Conservation (phyloP, 1,139 yeast species). For the Taiozyma sp. region DNA sequence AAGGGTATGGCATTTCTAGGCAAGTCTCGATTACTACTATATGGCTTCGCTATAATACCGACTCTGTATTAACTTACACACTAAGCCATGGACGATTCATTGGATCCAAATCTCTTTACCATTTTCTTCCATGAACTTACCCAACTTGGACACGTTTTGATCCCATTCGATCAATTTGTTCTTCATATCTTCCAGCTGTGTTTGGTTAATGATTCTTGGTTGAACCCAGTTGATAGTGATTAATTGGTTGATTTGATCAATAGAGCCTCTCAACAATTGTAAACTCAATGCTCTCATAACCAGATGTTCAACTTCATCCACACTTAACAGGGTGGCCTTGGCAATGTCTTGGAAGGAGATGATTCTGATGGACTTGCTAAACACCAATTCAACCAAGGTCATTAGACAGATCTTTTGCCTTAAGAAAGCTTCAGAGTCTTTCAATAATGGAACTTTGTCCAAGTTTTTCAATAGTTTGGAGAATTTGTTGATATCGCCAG, state of each 20-base stretch:
- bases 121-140: constrained; percentile 49
- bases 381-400: constrained; percentile 86
- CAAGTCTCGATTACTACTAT: too few relatives aligned
- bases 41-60: too few relatives aligned
- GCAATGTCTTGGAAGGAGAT: constrained; percentile 74
- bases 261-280: constrained; percentile 77
- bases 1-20: too few relatives aligned
- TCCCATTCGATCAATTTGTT: constrained; percentile 77
- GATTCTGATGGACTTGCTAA: constrained; percentile 69
- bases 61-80: neutral
- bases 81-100: neutral
- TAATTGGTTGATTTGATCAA: constrained; percentile 78
- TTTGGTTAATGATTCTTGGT: constrained; percentile 83
- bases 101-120: constrained; percentile 62
- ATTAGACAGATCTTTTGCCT: constrained; percentile 90
- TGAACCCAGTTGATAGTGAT: constrained; percentile 92
- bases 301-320: constrained; percentile 74
- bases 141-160: constrained; percentile 61
- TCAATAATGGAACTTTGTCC: constrained; percentile 55
- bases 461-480: constrained; percentile 42
- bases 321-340: constrained; percentile 61
- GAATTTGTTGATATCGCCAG: constrained; percentile 70
- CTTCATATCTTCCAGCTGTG: constrained; percentile 75
- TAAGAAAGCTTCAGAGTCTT: constrained; percentile 58
- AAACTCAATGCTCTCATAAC: constrained; percentile 89